These are phyloP conservation scores for Candida loeiensis DNA, from an alignment of 805 yeast species.

Conservation along the genomic window DNA sequence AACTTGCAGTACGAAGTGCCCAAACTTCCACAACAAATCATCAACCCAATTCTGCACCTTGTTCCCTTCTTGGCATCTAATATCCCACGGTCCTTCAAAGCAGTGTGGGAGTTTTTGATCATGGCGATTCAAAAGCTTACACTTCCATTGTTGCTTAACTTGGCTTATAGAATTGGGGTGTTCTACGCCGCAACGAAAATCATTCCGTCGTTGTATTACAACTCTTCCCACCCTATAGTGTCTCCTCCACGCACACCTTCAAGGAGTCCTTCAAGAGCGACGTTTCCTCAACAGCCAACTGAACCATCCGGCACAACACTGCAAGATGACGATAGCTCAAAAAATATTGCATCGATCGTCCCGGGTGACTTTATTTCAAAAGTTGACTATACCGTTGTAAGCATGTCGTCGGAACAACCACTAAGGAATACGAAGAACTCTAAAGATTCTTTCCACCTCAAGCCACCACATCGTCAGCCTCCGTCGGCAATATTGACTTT, in stretches of 20 bases:
- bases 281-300: constrained; percentile 5
- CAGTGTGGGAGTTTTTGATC: constrained; percentile 52
- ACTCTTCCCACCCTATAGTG: constrained; percentile 28
- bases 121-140: constrained; percentile 62
- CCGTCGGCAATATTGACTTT: constrained; percentile 46
- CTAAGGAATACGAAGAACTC: constrained; percentile 7
- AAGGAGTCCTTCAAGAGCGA: constrained; percentile 9
- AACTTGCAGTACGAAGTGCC: constrained; percentile 34
- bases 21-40: constrained; percentile 32
- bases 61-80: constrained; percentile 49
- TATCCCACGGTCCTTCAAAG: constrained; percentile 50
- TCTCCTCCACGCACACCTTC: constrained; percentile 42
- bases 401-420: constrained; percentile 2
- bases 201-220: constrained; percentile 68
- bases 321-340: not conserved
- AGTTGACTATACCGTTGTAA: not conserved
- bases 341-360: not conserved
- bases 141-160: constrained; percentile 73
- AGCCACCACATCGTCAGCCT: constrained; percentile 18
- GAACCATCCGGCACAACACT: not conserved
- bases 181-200: constrained; percentile 92
- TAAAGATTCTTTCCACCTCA: constrained; percentile 14
- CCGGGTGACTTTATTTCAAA: not conserved
- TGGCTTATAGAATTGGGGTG: constrained; percentile 82
- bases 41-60: constrained; percentile 24